Conservation (phyloP, 1,139 yeast species). For the Yamadazyma diospyri region DNA sequence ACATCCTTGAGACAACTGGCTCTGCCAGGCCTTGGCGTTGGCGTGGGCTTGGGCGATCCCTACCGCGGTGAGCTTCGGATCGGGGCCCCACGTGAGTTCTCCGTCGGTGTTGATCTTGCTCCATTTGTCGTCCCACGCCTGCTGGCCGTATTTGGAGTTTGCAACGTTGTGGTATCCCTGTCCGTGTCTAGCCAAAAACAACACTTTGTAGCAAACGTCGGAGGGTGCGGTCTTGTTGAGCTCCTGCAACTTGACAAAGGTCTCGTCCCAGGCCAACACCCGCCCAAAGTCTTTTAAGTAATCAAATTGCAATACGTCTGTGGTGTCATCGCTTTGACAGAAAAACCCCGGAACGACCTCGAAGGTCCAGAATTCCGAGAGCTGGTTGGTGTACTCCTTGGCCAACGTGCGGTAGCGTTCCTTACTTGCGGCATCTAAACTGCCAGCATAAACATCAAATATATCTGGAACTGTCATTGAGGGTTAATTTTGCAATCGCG, state of each 20-base stretch:
- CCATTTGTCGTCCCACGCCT: slow-evolving; percentile 44
- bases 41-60: slow-evolving; percentile 39
- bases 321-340: slow-evolving; percentile 33
- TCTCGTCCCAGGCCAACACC: slow-evolving; percentile 30
- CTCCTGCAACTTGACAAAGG: slow-evolving; percentile 20
- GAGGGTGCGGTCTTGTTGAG: slow-evolving; percentile 25
- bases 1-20: slow-evolving; percentile 19
- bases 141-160: slow-evolving; percentile 38
- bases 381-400: slow-evolving; percentile 10
- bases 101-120: slow-evolving; percentile 42
- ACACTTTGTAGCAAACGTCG: slow-evolving; percentile 32
- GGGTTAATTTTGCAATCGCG: too few species aligned
- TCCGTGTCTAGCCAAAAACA: slow-evolving; percentile 45
- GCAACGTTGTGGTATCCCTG: slow-evolving; percentile 47
- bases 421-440: slow-evolving; percentile 12
- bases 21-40: slow-evolving; percentile 23
- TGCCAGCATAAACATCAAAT: slow-evolving; percentile 16
- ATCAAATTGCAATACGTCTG: slow-evolving; percentile 37
- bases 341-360: slow-evolving; percentile 36
- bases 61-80: slow-evolving; percentile 40
- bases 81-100: slow-evolving; percentile 45
- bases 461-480: slow-evolving; percentile 20
- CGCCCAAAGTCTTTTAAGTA: slow-evolving; percentile 40
- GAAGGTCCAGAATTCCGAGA: slow-evolving; percentile 28
- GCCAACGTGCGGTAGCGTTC: slow-evolving; percentile 16